Evolutionary conservation across 2,329 filamentous ascomycete genomes (phyloP), one percentile per base, ranked within the genome.

Genomic region (Eutypa lata): DNA sequence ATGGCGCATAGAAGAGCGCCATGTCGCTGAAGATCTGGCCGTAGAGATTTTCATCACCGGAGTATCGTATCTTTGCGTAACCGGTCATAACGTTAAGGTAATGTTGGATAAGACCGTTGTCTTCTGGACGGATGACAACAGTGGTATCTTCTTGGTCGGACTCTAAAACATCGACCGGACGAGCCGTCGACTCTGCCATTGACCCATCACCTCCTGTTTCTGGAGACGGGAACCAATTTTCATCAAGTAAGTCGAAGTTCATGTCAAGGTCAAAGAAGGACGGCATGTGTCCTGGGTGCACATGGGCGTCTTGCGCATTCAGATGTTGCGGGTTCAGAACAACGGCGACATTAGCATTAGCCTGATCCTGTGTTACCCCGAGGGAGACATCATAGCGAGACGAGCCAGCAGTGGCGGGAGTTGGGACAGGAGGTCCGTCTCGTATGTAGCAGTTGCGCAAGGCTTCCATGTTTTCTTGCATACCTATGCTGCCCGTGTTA

Each of bases 21-120:
- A 60, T 60, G 31, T 58, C 58, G 47, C 56, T 60, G 49, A 60
- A 60, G 46, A 60, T 57, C 46, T 60, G 53, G 31, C 52, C 55
- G 47, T 60, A 60, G 13, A 60, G 52, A 26, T 60, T 60, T 16
- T 60, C 58, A 26, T 58, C 56, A 2, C 54, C 56, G 3, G 58
- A 53, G 14, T 45, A 50, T 16, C 58, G 56, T 55, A 60, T 53
- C 44, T 60, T 60, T 13, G 53, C 52, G 28, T 52, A 60, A 37
- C 45, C 48, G 28, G 58, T 58, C 58, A 60, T 60, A 21, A 59
- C 56, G 43, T 58, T 60, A 22, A 60, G 24, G 45, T 56, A 60
- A 16, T 60, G 58, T 21, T 60, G 58, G 16, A 60, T 60, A 22
- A 60, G 58, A 40, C 48, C 54, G 43, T 58, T 33, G 31, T 60